Evolutionary conservation across 345 rosid species (phyloP), one percentile per base, ranked within the genome.

Genomic region (Balakata baccata): DNA sequence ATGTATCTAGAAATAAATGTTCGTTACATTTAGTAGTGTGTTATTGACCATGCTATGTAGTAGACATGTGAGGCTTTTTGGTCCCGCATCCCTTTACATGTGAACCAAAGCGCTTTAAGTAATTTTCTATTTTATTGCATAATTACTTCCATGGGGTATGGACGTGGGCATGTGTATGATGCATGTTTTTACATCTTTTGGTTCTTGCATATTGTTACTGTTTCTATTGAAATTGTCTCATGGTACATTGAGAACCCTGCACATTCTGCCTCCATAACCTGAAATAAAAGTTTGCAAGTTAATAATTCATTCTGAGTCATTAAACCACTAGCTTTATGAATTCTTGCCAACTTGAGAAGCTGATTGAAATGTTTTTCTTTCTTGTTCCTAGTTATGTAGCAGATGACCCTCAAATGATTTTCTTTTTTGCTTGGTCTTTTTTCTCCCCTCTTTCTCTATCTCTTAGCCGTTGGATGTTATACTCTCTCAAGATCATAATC

Each of bases 401-500:
- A 23, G 37, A 13, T 53, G 38, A 62, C 73, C 46, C 34, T 51
- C 14, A 38, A 23, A 61, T 65, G 29, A 20, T 46, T 11, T 50
- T 41, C 45, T 70, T 51, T 45, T 51, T 62, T 66, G 66, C 62
- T 73, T 53, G 79, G 63, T 60, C 34, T 39, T 83, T 70, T 63
- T 39, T 5, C 52, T n/a, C 51, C n/a, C 68, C 38, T 41, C 14
- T 62, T 12, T 13, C 53, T 65, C 34, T 64, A 2, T 25, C 57
- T 7, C 22, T 71, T 88, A 94, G 98, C 97, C 97, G 70, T 75
- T 94, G 88, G 98, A 94, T 82, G 79, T 90, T 75, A 89, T 94
- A 77, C 95, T 94, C 61, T 89, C 92, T 45, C 98, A 94, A 84
- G 97, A 92, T 84, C 93, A 88, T 85, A 86, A 86, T 79, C 98